Evolutionary conservation across 352 stramenopile species (phyloP).

Genomic region (Phytopythium aichiense): DNA sequence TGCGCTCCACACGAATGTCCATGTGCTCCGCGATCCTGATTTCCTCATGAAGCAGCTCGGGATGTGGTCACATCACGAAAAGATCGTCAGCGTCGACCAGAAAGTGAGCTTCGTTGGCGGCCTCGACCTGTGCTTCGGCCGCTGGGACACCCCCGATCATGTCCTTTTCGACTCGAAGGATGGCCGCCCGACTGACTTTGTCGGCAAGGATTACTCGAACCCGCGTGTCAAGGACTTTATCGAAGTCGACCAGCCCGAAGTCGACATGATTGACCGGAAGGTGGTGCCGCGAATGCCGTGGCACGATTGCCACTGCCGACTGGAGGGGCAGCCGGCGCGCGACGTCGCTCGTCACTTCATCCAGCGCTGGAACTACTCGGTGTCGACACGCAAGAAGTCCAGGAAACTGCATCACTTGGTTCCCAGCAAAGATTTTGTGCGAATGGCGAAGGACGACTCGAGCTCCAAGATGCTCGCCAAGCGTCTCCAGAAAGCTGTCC

Average conservation of each 20-base stretch:
- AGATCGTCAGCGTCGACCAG: slow-evolving; percentile 90
- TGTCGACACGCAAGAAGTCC: slow-evolving; percentile 75
- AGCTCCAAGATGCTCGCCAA: slow-evolving; percentile 3
- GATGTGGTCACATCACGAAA: slow-evolving; percentile 91
- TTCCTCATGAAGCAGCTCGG: slow-evolving; percentile 85
- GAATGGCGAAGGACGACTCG: slow-evolving; percentile 15
- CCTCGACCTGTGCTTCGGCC: slow-evolving; percentile 87
- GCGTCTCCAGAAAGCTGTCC: slow-evolving; percentile 62
- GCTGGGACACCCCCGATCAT: slow-evolving; percentile 76
- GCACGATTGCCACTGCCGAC: slow-evolving; percentile 81
- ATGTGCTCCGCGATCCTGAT: slow-evolving; percentile 86
- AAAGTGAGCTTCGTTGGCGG: slow-evolving; percentile 88
- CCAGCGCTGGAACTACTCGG: slow-evolving; percentile 88
- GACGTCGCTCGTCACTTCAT: slow-evolving; percentile 86
- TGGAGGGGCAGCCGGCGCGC: slow-evolving; percentile 71
- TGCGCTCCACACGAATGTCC: slow-evolving; percentile 72
- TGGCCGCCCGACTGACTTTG: slow-evolving; percentile 44
- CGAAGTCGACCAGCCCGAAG: slow-evolving; percentile 65
- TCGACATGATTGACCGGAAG: slow-evolving; percentile 75
- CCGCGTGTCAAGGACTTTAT: slow-evolving; percentile 83
- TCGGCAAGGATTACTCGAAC: slow-evolving; percentile 85
- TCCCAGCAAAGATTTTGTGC: slow-evolving; percentile 62
- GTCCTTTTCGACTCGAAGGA: slow-evolving; percentile 57
- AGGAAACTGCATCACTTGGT: slow-evolving; percentile 69
- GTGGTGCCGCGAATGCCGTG: slow-evolving; percentile 77